These are phyloP conservation scores for Phytopythium sindhum DNA, from an alignment of 352 stramenopile genomes.

Conservation along the genomic window DNA sequence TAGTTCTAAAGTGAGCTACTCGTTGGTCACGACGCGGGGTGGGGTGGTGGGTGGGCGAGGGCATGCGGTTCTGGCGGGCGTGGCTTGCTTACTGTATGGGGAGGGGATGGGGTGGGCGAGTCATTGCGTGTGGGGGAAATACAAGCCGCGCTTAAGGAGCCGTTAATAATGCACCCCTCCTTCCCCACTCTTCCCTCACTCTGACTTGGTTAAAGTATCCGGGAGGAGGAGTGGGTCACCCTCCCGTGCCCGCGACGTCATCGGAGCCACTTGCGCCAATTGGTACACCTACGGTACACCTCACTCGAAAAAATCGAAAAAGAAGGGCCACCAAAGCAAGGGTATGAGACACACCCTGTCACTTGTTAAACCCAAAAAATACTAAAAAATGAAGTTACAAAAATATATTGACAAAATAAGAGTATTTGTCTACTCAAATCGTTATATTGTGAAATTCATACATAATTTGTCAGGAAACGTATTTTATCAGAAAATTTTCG, in stretches of 20 bases:
- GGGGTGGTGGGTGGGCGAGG: neutral
- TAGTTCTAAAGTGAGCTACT: conserved; percentile 2
- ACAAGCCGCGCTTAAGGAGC: neutral
- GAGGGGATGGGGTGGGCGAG: neutral
- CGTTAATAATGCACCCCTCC: neutral
- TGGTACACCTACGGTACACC: neutral
- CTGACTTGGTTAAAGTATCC: neutral
- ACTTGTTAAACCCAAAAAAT: neutral
- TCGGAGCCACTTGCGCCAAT: neutral
- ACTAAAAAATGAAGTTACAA: neutral
- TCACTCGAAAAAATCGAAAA: neutral
- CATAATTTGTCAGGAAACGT: too few relatives aligned
- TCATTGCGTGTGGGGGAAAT: neutral
- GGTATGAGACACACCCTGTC: conserved; percentile 1
- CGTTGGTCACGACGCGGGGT: neutral
- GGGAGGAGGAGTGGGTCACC: neutral
- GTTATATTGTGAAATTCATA: too few relatives aligned
- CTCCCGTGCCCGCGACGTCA: neutral
- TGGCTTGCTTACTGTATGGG: neutral
- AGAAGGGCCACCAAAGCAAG: neutral
- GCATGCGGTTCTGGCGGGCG: neutral
- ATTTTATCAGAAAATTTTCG: too few relatives aligned
- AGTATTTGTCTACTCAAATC: too few relatives aligned
- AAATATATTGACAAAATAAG: neutral
- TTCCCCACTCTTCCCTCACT: too few relatives aligned